phyloP scores from a whole-genome alignment of 495 filamentous ascomycete genomes.

The Neurospora tetraspora region DNA sequence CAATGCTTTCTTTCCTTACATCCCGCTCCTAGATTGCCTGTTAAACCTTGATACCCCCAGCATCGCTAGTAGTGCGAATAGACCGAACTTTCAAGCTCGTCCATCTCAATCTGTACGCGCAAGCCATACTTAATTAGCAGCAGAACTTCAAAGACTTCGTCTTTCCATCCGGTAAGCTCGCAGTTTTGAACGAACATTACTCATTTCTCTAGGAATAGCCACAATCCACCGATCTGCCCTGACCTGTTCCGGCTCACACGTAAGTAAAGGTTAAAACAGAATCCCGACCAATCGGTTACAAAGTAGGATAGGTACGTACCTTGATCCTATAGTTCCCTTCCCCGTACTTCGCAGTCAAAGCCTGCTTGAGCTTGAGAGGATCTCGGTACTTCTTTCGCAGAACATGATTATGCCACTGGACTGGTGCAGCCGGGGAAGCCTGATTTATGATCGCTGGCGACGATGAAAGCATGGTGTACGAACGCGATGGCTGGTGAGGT shows the following conservation, averaged over 20 bases:
- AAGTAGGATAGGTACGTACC: not conserved
- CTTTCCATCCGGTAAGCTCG: not conserved
- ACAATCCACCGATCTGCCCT: conserved; percentile 2
- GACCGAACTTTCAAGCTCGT: not conserved
- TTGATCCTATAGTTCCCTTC: not conserved
- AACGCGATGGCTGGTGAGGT: not conserved
- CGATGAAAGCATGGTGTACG: not conserved
- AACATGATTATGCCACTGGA: conserved; percentile 1
- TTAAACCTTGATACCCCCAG: not conserved
- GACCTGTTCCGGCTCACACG: not conserved
- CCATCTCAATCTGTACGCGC: not conserved
- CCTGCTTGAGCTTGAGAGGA: conserved; percentile 1
- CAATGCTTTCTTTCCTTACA: too few relatives aligned
- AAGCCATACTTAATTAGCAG: not conserved
- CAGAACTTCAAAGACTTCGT: not conserved
- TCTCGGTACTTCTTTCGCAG: conserved; percentile 6
- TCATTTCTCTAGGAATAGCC: not conserved
- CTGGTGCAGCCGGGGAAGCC: not conserved
- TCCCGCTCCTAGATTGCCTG: not conserved
- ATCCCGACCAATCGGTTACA: not conserved
- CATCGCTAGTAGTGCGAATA: not conserved
- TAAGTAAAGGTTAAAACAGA: not conserved
- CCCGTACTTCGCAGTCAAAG: not conserved
- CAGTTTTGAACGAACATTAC: not conserved
- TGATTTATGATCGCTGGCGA: not conserved